Conservation (phyloP, 306 rosid species). For the Ziziphus jujuba region DNA sequence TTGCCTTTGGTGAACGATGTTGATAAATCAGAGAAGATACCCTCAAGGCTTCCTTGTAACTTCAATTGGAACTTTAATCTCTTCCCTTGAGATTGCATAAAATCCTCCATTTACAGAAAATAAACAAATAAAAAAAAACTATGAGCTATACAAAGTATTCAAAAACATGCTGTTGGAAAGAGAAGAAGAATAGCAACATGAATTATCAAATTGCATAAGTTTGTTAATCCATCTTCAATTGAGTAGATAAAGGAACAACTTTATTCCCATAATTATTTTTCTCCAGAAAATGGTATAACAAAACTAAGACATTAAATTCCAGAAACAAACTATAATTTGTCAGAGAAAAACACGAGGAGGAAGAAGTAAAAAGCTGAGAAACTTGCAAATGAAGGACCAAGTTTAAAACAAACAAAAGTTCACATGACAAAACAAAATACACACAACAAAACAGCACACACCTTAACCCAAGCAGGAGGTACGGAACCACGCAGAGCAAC, state of each 20-base stretch:
- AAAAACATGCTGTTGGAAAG: background rate
- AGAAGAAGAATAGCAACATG: background rate
- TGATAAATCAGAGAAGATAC: constrained; percentile 66
- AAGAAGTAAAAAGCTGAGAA: background rate
- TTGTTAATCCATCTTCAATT: background rate
- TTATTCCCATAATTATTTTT: background rate
- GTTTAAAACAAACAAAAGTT: background rate
- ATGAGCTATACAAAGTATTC: constrained; percentile 7
- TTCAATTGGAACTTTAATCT: constrained; percentile 60
- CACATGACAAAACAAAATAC: constrained; percentile 2
- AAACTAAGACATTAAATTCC: too few relatives aligned
- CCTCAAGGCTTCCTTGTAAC: constrained; percentile 59
- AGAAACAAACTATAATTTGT: background rate
- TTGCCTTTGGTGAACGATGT: constrained; percentile 45
- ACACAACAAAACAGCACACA: constrained; percentile 23
- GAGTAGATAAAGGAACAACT: background rate
- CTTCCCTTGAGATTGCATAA: constrained; percentile 81
- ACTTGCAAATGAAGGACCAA: background rate
- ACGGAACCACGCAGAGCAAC: constrained; percentile 84
- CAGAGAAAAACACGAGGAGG: background rate
- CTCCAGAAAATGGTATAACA: background rate
- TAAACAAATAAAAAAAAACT: constrained; percentile 17
- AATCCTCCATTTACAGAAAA: constrained; percentile 57
- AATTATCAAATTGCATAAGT: background rate
- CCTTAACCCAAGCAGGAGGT: constrained; percentile 98